phyloP scores from a whole-genome alignment of 805 yeast genomes.

The Candida dajiaensis region DNA sequence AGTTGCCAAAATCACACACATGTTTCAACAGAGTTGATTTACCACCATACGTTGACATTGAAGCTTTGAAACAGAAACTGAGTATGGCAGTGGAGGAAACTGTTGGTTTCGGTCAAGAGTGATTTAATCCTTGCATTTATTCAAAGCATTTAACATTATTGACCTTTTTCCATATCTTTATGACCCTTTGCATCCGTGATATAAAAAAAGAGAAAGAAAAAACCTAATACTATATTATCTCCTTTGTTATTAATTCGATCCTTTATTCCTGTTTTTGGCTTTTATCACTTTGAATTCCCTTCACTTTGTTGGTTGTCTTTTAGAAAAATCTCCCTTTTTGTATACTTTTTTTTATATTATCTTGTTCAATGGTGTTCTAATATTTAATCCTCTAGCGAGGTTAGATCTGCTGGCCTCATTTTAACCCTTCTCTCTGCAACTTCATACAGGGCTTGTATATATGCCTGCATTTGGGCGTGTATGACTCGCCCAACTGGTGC shows the following conservation, averaged over 20 bases:
- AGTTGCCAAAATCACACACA: conserved; percentile 94
- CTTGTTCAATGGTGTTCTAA: not conserved
- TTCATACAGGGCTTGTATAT: too few species aligned
- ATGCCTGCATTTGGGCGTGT: too few species aligned
- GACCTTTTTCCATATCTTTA: not conserved
- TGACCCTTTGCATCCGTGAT: not conserved
- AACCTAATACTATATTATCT: not conserved
- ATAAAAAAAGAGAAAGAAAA: not conserved
- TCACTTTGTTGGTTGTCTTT: not conserved
- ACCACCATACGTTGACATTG: conserved; percentile 87
- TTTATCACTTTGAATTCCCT: not conserved
- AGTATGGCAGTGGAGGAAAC: conserved; percentile 98
- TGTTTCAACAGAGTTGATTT: conserved; percentile 98
- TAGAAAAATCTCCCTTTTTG: not conserved
- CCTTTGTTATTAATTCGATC: not conserved
- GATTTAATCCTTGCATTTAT: conserved; percentile 1
- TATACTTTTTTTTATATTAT: not conserved
- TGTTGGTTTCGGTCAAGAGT: conserved; percentile 98
- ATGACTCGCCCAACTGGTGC: too few species aligned
- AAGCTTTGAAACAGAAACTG: conserved; percentile 79
- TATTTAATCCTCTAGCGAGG: too few species aligned
- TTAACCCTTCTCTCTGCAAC: not conserved
- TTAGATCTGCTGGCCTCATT: too few species aligned
- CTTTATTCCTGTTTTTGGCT: not conserved
- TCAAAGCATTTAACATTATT: not conserved